A percentile compares a stretch with the other conserved stretches of the same genome.
Conservation (phyloP, 2,329 filamentous ascomycete species). For the Pseudomassariella vexata region DNA sequence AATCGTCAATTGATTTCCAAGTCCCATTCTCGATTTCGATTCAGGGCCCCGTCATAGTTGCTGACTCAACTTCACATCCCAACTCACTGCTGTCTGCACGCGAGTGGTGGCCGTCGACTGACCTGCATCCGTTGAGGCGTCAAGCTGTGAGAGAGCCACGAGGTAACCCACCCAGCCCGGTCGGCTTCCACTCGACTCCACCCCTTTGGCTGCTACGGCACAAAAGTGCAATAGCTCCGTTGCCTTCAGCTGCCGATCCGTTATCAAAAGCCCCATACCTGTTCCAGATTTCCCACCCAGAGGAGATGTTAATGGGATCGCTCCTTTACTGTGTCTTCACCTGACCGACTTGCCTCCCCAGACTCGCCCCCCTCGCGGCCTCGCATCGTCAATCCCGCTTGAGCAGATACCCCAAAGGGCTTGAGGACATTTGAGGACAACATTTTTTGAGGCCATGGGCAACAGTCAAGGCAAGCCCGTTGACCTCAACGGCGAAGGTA, state of each 20-base stretch:
- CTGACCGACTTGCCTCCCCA: slow-evolving; percentile 5
- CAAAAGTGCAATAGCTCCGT: slow-evolving; percentile 9
- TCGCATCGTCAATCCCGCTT: slow-evolving; percentile 1
- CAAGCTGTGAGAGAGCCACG: too few species aligned
- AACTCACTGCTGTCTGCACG: too few species aligned
- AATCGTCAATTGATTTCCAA: too few species aligned
- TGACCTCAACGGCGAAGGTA: slow-evolving; percentile 89
- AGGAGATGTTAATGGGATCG: slow-evolving; percentile 8
- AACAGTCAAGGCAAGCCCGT: slow-evolving; percentile 93
- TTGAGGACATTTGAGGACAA: slow-evolving; percentile 5
- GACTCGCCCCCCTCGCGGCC: slow-evolving; percentile 1
- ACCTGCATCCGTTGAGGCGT: too few species aligned
- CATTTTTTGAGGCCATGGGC: slow-evolving; percentile 56
- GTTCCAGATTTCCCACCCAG: slow-evolving; percentile 9
- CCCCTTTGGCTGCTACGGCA: slow-evolving; percentile 4
- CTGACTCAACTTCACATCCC: too few species aligned
- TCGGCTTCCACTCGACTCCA: not conserved
- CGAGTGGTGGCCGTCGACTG: too few species aligned
- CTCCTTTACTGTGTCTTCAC: slow-evolving; percentile 4
- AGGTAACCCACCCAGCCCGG: too few species aligned
- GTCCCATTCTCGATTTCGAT: too few species aligned
- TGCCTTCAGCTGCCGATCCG: slow-evolving; percentile 10
- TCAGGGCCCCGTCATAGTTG: too few species aligned
- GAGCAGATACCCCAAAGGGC: not conserved
- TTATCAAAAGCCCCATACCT: slow-evolving; percentile 9